Evolutionary conservation across 257 asterid genomes (phyloP), one percentile per base, ranked within the genome.

Genomic region (Scutellaria minor): DNA sequence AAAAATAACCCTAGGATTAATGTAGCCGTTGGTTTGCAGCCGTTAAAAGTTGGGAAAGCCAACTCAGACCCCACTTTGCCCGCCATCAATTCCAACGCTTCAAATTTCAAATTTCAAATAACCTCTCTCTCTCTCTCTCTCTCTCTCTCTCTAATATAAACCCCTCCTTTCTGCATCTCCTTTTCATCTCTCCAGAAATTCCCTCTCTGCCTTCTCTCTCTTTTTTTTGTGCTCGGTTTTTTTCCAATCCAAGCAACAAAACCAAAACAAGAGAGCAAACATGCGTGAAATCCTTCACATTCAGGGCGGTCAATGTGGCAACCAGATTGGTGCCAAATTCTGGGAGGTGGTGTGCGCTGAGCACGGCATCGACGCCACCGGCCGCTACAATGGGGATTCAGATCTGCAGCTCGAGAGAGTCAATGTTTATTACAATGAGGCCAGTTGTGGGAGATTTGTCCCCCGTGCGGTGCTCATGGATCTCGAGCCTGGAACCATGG

Each of bases 401-500:
- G 85, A 81, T 78, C 73, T 78, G 14, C 88, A 81, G 72, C 75
- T 83, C 1, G 85, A 83, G 82, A 68, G 87, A 68, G 81, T 83
- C 2, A 83, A 83, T 66, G 87, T 83, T 3, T 83, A 83, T 46
- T 83, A 83, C 54, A 83, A 83, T 11, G 88, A 83, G 75, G 88
- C 85, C 6, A 80, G 83, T 44, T 76, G 85, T 67, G 88, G 83
- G 6, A 52, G 85, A 0, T 83, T 67, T 42, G 88, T 83, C 0
- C 88, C 88, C 1, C 71, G 88, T 4, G 85, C 88, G 14, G 84
- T 80, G 58, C 82, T 83, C 13, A 80, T 83, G 85, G 88, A 83
- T 44, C 85, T 83, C 39, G 88, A 83, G 74, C 88, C 88, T 0
- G 88, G 88, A 0, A 81, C 85, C n/a, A 83, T 83, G 88, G 85